Conservation (phyloP, 1,284 basidiomycete species). For the Marasmius tenuissimus region DNA sequence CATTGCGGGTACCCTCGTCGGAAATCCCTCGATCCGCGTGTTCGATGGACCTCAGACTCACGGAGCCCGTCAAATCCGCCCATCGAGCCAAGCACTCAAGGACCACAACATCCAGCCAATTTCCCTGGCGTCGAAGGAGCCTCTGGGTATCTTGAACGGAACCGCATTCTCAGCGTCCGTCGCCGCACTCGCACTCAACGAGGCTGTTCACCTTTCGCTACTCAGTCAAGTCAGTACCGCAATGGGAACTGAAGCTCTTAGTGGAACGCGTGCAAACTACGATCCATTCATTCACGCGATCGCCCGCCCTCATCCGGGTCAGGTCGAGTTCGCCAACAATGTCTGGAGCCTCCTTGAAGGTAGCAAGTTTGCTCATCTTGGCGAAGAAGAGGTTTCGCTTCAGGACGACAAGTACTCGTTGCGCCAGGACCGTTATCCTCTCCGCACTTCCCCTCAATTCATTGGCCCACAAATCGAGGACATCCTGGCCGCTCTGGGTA, state of each 20-base stretch:
- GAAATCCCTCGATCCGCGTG: constrained; percentile 75
- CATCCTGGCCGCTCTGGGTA: constrained; percentile 61
- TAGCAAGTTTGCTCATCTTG: constrained; percentile 62
- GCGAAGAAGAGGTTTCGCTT: constrained; percentile 62
- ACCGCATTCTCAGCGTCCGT: constrained; percentile 78
- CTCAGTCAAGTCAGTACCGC: constrained; percentile 80
- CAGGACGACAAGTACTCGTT: constrained; percentile 70
- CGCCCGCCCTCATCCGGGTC: constrained; percentile 83
- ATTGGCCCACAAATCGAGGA: constrained; percentile 86
- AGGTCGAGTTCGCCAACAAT: constrained; percentile 73
- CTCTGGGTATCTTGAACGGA: constrained; percentile 73
- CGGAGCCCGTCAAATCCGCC: constrained; percentile 53
- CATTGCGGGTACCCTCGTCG: constrained; percentile 74
- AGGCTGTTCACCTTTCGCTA: constrained; percentile 70
- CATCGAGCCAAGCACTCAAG: constrained; percentile 64
- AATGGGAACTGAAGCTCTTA: constrained; percentile 82
- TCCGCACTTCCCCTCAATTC: constrained; percentile 82
- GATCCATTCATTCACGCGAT: constrained; percentile 79
- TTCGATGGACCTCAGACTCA: constrained; percentile 58
- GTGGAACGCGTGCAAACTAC: constrained; percentile 72
- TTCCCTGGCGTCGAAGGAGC: constrained; percentile 77
- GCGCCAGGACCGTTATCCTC: constrained; percentile 78
- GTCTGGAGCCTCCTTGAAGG: constrained; percentile 72
- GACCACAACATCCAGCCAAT: constrained; percentile 65
- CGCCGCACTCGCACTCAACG: constrained; percentile 67